Conservation (phyloP, 495 filamentous ascomycete genomes). For the Neurospora hispaniola region DNA sequence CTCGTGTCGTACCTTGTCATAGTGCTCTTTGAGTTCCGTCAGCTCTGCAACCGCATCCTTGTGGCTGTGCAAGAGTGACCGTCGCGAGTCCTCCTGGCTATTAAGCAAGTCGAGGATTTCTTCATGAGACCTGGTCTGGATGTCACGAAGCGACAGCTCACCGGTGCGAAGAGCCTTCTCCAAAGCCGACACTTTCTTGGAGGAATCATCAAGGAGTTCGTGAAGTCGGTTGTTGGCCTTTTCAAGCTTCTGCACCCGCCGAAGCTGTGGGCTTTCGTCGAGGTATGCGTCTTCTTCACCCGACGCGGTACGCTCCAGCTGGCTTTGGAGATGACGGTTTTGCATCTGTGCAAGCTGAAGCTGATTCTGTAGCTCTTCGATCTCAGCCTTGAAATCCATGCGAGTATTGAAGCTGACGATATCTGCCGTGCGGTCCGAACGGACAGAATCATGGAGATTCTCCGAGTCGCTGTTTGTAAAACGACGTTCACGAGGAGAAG, state of each 20-base stretch:
- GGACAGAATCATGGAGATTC: slow-evolving; percentile 56
- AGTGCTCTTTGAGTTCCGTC: slow-evolving; percentile 71
- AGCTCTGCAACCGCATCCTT: slow-evolving; percentile 79
- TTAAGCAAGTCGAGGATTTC: slow-evolving; percentile 91
- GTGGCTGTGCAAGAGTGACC: slow-evolving; percentile 69
- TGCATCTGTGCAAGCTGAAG: slow-evolving; percentile 94
- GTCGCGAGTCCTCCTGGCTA: slow-evolving; percentile 82
- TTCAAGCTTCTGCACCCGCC: slow-evolving; percentile 83
- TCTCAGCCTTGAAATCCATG: slow-evolving; percentile 83
- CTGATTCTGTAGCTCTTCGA: slow-evolving; percentile 90
- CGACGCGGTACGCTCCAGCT: slow-evolving; percentile 55
- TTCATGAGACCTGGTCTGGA: slow-evolving; percentile 89
- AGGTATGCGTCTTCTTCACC: slow-evolving; percentile 48
- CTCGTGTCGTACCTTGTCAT: slow-evolving; percentile 73
- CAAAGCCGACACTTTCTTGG: slow-evolving; percentile 82
- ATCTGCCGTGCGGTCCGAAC: slow-evolving; percentile 84
- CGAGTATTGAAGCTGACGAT: slow-evolving; percentile 78
- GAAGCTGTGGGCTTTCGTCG: slow-evolving; percentile 75
- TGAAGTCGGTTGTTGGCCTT: slow-evolving; percentile 87
- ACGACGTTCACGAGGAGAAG: slow-evolving; percentile 45
- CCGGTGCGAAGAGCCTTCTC: slow-evolving; percentile 81
- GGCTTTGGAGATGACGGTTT: slow-evolving; percentile 85
- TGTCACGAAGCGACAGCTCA: slow-evolving; percentile 81
- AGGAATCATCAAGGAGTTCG: slow-evolving; percentile 88
- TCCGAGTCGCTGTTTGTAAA: slow-evolving; percentile 57